A percentile compares a stretch with the other conserved stretches of the same genome.
These are phyloP conservation scores for Suhomyces wounanorum DNA, from an alignment of 1,139 yeast genomes.

Conservation along the genomic window DNA sequence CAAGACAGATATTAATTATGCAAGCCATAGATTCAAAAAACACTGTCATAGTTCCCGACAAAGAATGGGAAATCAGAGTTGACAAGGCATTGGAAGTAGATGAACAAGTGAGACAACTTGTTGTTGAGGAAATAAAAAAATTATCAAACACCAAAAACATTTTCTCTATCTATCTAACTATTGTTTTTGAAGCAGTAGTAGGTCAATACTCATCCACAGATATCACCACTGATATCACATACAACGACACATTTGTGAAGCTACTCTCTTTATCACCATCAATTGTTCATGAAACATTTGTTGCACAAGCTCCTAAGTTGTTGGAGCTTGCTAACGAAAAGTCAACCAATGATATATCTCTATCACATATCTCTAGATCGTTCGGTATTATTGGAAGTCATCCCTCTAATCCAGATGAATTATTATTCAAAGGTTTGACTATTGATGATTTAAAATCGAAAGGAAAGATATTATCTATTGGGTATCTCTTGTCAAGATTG, in stretches of 20 bases:
- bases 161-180: slow-evolving; percentile 22
- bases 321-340: slow-evolving; percentile 27
- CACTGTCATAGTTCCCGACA: slow-evolving; percentile 67
- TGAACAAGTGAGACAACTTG: slow-evolving; percentile 44
- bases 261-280: slow-evolving; percentile 41
- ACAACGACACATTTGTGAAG: slow-evolving; percentile 32
- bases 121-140: slow-evolving; percentile 29
- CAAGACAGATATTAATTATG: slow-evolving; percentile 61
- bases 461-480: slow-evolving; percentile 38
- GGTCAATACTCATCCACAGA: slow-evolving; percentile 24
- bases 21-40: slow-evolving; percentile 53
- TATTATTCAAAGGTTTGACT: slow-evolving; percentile 14
- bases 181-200: slow-evolving; percentile 33
- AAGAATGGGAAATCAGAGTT: slow-evolving; percentile 71
- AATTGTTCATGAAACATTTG: slow-evolving; percentile 27
- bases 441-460: slow-evolving; percentile 18
- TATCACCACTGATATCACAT: slow-evolving; percentile 22
- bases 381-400: slow-evolving; percentile 62
- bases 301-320: slow-evolving; percentile 22
- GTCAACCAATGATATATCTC: slow-evolving; percentile 35
- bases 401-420: slow-evolving; percentile 22
- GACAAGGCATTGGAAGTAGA: slow-evolving; percentile 75
- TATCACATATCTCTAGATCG: slow-evolving; percentile 44
- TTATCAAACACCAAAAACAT: slow-evolving; percentile 13
- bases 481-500: slow-evolving; percentile 57